Evolutionary conservation across 2,329 filamentous ascomycete species (phyloP).

Genomic region (Phaeosphaeriaceae sp.): DNA sequence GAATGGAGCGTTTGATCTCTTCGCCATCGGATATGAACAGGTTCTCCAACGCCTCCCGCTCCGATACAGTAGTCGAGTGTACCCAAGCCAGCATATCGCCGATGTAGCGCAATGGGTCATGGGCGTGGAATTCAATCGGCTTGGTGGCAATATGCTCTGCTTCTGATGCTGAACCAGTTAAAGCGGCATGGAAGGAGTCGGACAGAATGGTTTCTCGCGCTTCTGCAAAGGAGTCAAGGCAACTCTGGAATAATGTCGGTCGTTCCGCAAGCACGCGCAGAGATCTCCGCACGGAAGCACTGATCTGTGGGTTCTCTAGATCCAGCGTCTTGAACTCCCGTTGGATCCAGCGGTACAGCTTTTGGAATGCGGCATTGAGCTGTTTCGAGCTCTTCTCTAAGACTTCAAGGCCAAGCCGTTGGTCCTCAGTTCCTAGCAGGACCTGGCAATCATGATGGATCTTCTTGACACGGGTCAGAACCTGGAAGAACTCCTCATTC

Average conservation of each 20-base stretch:
- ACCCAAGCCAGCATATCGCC: conserved; percentile 98
- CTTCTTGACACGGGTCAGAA: conserved; percentile 80
- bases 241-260: conserved; percentile 89
- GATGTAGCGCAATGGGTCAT: conserved; percentile 89
- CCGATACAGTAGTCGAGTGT: conserved; percentile 91
- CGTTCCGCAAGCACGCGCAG: conserved; percentile 87
- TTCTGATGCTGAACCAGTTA: conserved; percentile 74
- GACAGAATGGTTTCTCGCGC: conserved; percentile 85
- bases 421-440: conserved; percentile 86
- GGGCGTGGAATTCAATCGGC: conserved; percentile 91
- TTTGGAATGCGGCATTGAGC: conserved; percentile 90
- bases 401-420: conserved; percentile 84
- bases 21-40: conserved; percentile 91
- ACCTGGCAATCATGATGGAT: conserved; percentile 90
- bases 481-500: conserved; percentile 81
- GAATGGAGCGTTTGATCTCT: conserved; percentile 82
- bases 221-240: conserved; percentile 90
- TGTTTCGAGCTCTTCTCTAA: conserved; percentile 90
- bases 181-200: conserved; percentile 84
- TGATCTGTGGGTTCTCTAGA: conserved; percentile 92
- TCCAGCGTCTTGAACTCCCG: conserved; percentile 91
- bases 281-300: conserved; percentile 80
- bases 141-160: conserved; percentile 68
- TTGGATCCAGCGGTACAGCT: conserved; percentile 94
- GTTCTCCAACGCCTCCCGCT: conserved; percentile 88